These are phyloP conservation scores for Conticribra weissflogii DNA, from an alignment of 108 stramenopile species.

Conservation along the genomic window DNA sequence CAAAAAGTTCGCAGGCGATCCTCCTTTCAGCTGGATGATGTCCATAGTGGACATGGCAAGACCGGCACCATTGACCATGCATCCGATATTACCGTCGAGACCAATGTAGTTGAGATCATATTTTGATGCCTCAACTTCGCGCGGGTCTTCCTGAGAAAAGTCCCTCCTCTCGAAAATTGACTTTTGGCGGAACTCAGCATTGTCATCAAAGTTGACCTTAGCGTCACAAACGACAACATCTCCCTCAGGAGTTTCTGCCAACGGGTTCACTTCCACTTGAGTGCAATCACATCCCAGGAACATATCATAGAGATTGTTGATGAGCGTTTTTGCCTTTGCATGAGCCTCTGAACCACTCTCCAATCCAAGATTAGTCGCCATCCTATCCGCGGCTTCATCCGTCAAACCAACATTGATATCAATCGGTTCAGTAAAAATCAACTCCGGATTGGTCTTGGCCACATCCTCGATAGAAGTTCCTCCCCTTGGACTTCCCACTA, in stretches of 20 bases:
- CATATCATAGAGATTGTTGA: slow-evolving; percentile 79
- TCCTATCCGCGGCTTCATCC: slow-evolving; percentile 49
- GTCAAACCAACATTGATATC: slow-evolving; percentile 68
- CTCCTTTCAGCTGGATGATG: slow-evolving; percentile 83
- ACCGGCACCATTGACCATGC: slow-evolving; percentile 92
- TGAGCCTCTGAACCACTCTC: slow-evolving; percentile 28
- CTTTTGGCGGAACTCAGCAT: slow-evolving; percentile 85
- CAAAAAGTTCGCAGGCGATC: slow-evolving; percentile 83
- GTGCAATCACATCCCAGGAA: slow-evolving; percentile 81
- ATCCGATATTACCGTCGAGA: slow-evolving; percentile 83
- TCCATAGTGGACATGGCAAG: slow-evolving; percentile 93
- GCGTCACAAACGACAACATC: slow-evolving; percentile 84
- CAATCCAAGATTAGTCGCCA: slow-evolving; percentile 57
- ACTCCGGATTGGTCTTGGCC: slow-evolving; percentile 76
- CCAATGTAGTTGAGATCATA: slow-evolving; percentile 86
- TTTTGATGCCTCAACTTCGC: slow-evolving; percentile 82
- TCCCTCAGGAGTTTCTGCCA: slow-evolving; percentile 82
- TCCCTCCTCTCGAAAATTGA: slow-evolving; percentile 71
- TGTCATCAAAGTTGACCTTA: slow-evolving; percentile 91
- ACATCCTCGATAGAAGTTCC: slow-evolving; percentile 91
- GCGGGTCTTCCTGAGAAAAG: slow-evolving; percentile 79
- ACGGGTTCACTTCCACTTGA: slow-evolving; percentile 87
- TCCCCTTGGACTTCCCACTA: slow-evolving; percentile 73
- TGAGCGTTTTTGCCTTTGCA: slow-evolving; percentile 46
- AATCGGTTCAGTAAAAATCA: slow-evolving; percentile 71